A percentile compares a stretch with the other conserved stretches of the same genome.
These are phyloP conservation scores for Glycine latifolia DNA, from an alignment of 306 rosid species.

Conservation along the genomic window DNA sequence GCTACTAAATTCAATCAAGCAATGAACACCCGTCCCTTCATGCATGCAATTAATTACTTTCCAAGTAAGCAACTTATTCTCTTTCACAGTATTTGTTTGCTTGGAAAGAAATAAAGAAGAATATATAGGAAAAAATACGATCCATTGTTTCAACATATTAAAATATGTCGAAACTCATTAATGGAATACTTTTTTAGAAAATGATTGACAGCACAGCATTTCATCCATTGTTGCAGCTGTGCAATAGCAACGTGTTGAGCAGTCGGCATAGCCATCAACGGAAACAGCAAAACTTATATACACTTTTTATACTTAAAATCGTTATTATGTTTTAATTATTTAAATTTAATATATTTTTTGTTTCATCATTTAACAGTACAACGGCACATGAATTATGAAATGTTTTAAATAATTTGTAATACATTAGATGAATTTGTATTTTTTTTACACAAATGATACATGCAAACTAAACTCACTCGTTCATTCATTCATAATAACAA, in stretches of 20 bases:
- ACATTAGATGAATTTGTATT: neutral
- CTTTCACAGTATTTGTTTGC: neutral
- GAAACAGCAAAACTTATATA: neutral
- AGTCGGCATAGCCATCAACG: neutral
- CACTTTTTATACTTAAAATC: neutral
- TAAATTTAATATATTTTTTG: neutral
- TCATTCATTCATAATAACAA: neutral
- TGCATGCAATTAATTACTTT: conserved; percentile 2
- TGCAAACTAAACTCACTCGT: neutral
- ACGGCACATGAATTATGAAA: neutral
- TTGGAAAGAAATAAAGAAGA: neutral
- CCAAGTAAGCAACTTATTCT: neutral
- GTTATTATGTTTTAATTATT: neutral
- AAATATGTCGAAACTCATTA: neutral
- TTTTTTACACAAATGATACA: neutral
- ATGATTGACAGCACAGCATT: neutral
- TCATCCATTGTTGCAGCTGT: conserved; percentile 7
- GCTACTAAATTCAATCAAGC: neutral
- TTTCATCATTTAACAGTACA: neutral
- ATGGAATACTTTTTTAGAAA: neutral
- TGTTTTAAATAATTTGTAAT: no score
- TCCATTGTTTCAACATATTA: neutral
- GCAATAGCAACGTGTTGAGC: conserved; percentile 22
- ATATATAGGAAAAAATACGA: neutral
- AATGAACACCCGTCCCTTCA: neutral